Conservation (phyloP, 164 flowering plant species). For the Piper betle region DNA sequence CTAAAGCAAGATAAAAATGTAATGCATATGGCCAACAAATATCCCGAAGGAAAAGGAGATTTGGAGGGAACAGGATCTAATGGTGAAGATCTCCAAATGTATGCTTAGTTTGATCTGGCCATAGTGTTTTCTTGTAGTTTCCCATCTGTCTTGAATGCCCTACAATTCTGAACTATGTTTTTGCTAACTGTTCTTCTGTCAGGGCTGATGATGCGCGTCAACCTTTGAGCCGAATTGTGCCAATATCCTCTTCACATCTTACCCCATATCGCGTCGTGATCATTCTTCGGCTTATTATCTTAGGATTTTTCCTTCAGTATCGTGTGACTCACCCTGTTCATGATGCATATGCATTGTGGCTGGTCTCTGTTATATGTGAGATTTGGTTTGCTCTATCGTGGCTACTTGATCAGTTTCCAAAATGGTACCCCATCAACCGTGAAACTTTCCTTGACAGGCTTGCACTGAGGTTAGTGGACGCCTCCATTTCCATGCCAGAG, state of each 20-base stretch:
- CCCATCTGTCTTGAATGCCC: background rate
- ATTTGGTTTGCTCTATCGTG: slow-evolving; percentile 97
- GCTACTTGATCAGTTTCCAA: slow-evolving; percentile 98
- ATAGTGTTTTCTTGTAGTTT: background rate
- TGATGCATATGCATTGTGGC: slow-evolving; percentile 88
- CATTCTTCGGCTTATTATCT: slow-evolving; percentile 77
- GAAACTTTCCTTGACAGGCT: slow-evolving; percentile 97
- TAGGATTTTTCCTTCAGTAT: slow-evolving; percentile 88
- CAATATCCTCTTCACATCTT: slow-evolving; percentile 67
- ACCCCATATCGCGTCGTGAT: slow-evolving; percentile 91
- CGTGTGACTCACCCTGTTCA: slow-evolving; percentile 82
- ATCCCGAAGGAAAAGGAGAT: slow-evolving; percentile 76
- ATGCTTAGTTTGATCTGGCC: slow-evolving; percentile 6
- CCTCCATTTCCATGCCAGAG: background rate
- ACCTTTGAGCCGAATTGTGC: slow-evolving; percentile 81
- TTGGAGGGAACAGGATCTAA: slow-evolving; percentile 96
- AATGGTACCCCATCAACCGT: slow-evolving; percentile 89
- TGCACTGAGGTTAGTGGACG: slow-evolving; percentile 57
- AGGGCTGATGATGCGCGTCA: slow-evolving; percentile 89
- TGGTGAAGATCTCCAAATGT: slow-evolving; percentile 97
- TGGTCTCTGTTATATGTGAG: slow-evolving; percentile 91
- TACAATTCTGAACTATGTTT: background rate
- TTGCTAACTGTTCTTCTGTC: slow-evolving; percentile 6
- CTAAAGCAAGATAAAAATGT: slow-evolving; percentile 82
- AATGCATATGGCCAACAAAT: slow-evolving; percentile 55